Percentiles rank a stretch among this genome's conserved stretches.
These are phyloP conservation scores for Euryodendron excelsum DNA, from an alignment of 148 eudicot genomes.

Conservation along the genomic window DNA sequence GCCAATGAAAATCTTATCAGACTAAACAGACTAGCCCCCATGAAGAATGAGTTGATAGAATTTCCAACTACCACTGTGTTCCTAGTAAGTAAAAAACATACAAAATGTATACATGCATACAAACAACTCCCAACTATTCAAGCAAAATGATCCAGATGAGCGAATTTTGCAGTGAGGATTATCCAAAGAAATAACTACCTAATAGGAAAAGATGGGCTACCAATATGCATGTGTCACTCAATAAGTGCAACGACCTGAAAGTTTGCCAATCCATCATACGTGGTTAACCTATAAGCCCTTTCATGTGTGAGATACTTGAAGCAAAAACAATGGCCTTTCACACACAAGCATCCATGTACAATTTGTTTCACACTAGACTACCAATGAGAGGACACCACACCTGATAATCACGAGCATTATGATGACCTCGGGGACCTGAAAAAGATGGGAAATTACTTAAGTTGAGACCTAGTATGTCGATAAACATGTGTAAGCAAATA, in stretches of 20 bases:
- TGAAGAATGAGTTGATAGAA: background rate
- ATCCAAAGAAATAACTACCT: background rate
- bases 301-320: background rate
- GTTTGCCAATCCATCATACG: background rate
- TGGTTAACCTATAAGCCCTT: background rate
- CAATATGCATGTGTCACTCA: too few species aligned
- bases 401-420: conserved; percentile 68
- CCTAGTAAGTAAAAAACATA: background rate
- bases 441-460: conserved; percentile 11
- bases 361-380: conserved; percentile 4
- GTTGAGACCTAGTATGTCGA: background rate
- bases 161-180: background rate
- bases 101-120: background rate
- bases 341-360: conserved; percentile 8
- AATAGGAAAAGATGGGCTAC: too few species aligned
- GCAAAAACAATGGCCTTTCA: background rate
- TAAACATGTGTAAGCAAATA: conserved; percentile 2
- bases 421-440: conserved; percentile 77
- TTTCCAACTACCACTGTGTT: background rate
- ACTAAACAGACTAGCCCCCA: background rate
- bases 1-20: background rate
- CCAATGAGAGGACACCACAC: conserved; percentile 31
- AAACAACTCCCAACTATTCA: background rate
- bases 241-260: background rate
- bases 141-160: background rate